Evolutionary conservation across 2,329 filamentous ascomycete species (phyloP).

Genomic region (Talaromyces rugulosus): DNA sequence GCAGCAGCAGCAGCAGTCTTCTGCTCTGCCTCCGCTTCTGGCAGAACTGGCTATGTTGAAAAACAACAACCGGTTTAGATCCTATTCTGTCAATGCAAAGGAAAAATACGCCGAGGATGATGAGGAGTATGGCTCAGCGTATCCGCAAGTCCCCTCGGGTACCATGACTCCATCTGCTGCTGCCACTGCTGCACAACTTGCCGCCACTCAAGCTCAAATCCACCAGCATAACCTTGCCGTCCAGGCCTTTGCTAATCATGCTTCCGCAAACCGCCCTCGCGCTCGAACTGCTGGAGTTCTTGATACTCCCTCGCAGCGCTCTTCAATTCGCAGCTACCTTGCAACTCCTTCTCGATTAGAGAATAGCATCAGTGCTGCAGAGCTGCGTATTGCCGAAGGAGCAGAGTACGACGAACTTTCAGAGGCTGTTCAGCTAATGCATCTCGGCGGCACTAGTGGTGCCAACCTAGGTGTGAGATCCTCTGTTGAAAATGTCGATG

Average conservation of each 20-base stretch:
- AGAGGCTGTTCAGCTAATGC: constrained; percentile 77
- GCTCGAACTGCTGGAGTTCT: constrained; percentile 88
- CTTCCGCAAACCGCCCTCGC: constrained; percentile 74
- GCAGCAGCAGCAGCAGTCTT: constrained; percentile 40
- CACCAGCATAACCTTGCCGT: constrained; percentile 91
- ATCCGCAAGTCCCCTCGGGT: constrained; percentile 56
- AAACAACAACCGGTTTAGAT: constrained; percentile 84
- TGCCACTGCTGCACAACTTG: constrained; percentile 54
- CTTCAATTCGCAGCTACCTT: constrained; percentile 67
- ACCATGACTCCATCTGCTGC: constrained; percentile 56
- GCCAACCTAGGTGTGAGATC: constrained; percentile 61
- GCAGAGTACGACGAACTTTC: constrained; percentile 76
- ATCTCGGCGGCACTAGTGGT: constrained; percentile 44
- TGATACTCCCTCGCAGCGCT: constrained; percentile 66
- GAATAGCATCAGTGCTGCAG: constrained; percentile 68
- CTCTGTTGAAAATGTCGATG: constrained; percentile 64
- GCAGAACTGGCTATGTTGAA: constrained; percentile 72
- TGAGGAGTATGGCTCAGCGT: constrained; percentile 64
- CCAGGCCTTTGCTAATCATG: constrained; percentile 84
- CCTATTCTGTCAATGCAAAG: constrained; percentile 97
- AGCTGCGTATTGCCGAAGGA: constrained; percentile 70
- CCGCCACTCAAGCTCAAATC: constrained; percentile 63
- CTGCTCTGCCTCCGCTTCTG: constrained; percentile 59
- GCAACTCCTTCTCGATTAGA: constrained; percentile 73
- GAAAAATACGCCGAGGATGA: constrained; percentile 93